Base-by-base conservation (phyloP, 1,284 basidiomycete genomes). In the Cutaneotrichosporon spelunceum region DNA sequence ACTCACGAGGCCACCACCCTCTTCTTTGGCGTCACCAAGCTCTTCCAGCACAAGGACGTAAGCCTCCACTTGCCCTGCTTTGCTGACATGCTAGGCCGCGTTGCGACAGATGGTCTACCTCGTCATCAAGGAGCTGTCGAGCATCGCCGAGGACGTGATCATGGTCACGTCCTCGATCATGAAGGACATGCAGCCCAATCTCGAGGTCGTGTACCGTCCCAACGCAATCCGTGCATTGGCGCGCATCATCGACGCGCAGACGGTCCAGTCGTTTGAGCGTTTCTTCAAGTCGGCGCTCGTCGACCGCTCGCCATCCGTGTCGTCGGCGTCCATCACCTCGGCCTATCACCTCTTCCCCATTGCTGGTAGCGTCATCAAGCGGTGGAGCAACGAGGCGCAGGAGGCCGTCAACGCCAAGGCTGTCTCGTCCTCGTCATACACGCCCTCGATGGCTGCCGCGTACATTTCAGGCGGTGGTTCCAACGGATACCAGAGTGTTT, bases 121-220 rank as follows among this genome's bases (percentile, higher is more conserved):
- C 62, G 91, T 94, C 57, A 97, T 99, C 83, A 99, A 99, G 82
- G 96, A 99, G 81, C 85, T 99, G 21, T 90, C 93, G 30, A 88
- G 87, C 48, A 89, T 90, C n/a, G 93, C 96, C 21, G 93, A 99
- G 80, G 96, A 99, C 83, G 92, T 98, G 42, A 97, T 99, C 74
- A 99, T 99, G 93, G 94, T 98, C 70, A 99, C 96, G 7, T 93
- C 91, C 74, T 97, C 93, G 75, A 99, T 99, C 80, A 98, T 98
- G 94, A 99, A 99, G 83, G 95, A 99, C 76, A 99, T 99, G 92
- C 95, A 99, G 76, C 91, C 94, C 56, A 98, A 98, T 78, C 89
- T 93, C 56, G 96, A 99, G 78, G 95, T 98, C 73, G 93, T 99
- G 69, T 99, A 99, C 81, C 85, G 96, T 62, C 92, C 96, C 44